These are phyloP conservation scores for Silene vulgaris DNA, from an alignment of 179 eudicot genomes.

Conservation along the genomic window DNA sequence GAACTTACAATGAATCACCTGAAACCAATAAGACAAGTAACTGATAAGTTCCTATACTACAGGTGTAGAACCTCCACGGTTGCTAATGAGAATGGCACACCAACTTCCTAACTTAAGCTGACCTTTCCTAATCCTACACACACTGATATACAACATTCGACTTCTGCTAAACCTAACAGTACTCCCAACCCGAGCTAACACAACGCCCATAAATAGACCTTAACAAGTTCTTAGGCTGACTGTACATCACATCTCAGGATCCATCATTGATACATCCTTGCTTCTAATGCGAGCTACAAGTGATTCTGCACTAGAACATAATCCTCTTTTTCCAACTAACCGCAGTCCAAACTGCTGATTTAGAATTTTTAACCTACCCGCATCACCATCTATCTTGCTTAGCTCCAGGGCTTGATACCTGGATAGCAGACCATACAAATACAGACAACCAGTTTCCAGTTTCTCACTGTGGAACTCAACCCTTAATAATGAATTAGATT, in stretches of 20 bases:
- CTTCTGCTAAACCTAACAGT: constrained; percentile 17
- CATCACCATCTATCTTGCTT: constrained; percentile 45
- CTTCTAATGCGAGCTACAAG: constrained; percentile 44
- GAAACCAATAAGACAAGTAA: constrained; percentile 1
- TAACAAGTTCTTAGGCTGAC: background rate
- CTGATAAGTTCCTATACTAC: constrained; percentile 7
- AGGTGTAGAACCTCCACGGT: background rate
- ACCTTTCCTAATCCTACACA: constrained; percentile 23
- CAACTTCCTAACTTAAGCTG: constrained; percentile 13
- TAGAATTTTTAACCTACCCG: constrained; percentile 40
- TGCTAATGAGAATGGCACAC: constrained; percentile 8
- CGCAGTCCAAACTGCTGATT: constrained; percentile 40
- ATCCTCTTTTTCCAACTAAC: constrained; percentile 52
- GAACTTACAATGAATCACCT: constrained; percentile 17
- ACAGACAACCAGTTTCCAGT: constrained; percentile 30
- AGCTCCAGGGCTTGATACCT: constrained; percentile 48
- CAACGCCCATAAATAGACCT: background rate
- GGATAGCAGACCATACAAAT: constrained; percentile 55
- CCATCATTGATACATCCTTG: constrained; percentile 20
- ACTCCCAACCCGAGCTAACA: constrained; percentile 10
- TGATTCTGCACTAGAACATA: constrained; percentile 43
- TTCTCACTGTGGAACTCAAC: constrained; percentile 45
- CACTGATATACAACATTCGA: constrained; percentile 25
- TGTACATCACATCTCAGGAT: constrained; percentile 20
- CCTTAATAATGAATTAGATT: constrained; percentile 46